Conservation (phyloP, 2,329 filamentous ascomycete species). For the Harringtonia aguacate region DNA sequence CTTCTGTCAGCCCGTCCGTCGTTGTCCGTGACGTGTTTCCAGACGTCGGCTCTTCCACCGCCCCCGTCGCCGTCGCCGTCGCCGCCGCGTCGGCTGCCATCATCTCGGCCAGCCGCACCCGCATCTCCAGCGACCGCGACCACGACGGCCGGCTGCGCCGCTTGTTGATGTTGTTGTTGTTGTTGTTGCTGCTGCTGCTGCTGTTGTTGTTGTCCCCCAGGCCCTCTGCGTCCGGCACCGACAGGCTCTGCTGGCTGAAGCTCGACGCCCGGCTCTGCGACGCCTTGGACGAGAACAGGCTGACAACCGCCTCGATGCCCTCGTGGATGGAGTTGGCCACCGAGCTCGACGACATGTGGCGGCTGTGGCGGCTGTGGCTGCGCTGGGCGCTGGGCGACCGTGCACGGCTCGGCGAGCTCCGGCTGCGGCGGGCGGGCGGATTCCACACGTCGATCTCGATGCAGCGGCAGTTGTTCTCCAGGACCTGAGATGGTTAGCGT, state of each 20-base stretch:
- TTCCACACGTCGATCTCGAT: slow-evolving; percentile 97
- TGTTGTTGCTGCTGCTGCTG: no score
- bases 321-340: slow-evolving; percentile 26
- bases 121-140: no score
- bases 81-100: no score
- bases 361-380: slow-evolving; percentile 31
- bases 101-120: no score
- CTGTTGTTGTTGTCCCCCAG: no score
- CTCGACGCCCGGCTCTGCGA: slow-evolving; percentile 30
- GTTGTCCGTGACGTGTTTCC: no score
- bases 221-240: not conserved
- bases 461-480: slow-evolving; percentile 71
- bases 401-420: slow-evolving; percentile 16
- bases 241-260: slow-evolving; percentile 16
- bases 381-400: slow-evolving; percentile 23
- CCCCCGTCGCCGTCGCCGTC: not conserved
- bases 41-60: no score
- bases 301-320: slow-evolving; percentile 19
- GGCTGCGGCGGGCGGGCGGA: slow-evolving; percentile 36
- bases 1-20: no score
- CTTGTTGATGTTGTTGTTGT: no score
- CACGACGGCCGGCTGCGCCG: no score
- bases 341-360: slow-evolving; percentile 30
- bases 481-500: no score
- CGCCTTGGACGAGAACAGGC: slow-evolving; percentile 1